These are phyloP conservation scores for Triticum urartu DNA, from an alignment of 176 grass and related monocot genomes.

Conservation along the genomic window DNA sequence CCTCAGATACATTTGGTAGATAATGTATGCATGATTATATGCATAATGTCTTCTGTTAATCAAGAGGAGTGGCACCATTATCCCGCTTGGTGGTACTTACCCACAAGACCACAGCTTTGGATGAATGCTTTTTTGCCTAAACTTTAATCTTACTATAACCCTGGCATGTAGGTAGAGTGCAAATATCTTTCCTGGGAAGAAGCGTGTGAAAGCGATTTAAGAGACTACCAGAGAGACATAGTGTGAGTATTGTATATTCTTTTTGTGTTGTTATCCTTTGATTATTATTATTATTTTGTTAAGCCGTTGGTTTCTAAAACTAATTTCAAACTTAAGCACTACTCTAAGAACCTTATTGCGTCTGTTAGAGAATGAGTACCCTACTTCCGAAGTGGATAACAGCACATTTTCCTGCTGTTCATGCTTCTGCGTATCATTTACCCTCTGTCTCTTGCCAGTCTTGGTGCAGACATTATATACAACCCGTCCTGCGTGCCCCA, in stretches of 20 bases:
- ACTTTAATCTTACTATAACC: neutral
- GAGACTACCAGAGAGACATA: slow-evolving; percentile 50
- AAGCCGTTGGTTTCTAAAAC: neutral
- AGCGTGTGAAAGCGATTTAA: slow-evolving; percentile 54
- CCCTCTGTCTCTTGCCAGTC: slow-evolving; percentile 26
- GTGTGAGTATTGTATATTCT: slow-evolving; percentile 48
- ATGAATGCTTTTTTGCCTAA: neutral
- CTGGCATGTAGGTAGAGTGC: slow-evolving; percentile 61
- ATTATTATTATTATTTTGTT: neutral
- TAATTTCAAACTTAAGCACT: neutral
- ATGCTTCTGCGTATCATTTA: neutral
- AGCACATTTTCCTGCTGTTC: neutral
- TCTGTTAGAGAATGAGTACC: neutral
- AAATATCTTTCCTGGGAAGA: slow-evolving; percentile 92
- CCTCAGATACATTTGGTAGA: neutral
- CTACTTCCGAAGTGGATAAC: neutral
- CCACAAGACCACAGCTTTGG: neutral
- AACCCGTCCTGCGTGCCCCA: slow-evolving; percentile 65
- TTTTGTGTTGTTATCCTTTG: neutral
- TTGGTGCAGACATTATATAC: slow-evolving; percentile 94
- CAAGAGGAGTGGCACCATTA: neutral
- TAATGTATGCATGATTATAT: neutral
- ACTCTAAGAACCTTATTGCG: neutral
- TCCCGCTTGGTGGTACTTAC: neutral
- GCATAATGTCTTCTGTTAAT: neutral